Evolutionary conservation across 1,284 basidiomycete species (phyloP).

Genomic region (Naganishia liquefaciens): DNA sequence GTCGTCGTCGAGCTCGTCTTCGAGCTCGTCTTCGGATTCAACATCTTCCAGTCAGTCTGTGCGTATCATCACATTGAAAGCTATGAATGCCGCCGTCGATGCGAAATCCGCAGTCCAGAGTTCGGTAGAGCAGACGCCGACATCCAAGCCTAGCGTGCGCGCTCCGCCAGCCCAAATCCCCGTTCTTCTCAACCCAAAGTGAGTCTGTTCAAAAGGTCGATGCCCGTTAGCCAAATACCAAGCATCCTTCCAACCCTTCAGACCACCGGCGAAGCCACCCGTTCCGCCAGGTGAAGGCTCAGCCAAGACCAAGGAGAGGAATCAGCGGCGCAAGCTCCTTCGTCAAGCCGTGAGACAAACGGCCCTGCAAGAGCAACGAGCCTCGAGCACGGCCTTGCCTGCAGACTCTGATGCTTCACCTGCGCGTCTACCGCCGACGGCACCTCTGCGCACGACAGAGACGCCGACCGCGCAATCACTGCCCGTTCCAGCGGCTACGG

Average conservation of each 20-base stretch:
- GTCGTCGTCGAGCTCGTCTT: conserved; percentile 35
- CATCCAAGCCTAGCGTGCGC: neutral
- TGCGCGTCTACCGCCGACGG: neutral
- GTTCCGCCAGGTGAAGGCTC: conserved; percentile 49
- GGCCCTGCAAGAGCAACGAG: conserved; percentile 16
- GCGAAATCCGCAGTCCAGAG: neutral
- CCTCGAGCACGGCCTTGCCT: neutral
- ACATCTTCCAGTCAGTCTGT: conserved; percentile 29
- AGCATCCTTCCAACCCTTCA: neutral
- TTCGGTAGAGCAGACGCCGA: neutral
- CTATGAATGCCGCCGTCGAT: neutral
- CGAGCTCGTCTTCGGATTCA: conserved; percentile 15
- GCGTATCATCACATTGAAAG: conserved; percentile 10
- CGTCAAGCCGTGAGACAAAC: conserved; percentile 37
- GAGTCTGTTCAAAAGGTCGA: neutral
- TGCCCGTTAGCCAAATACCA: neutral
- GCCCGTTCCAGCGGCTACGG: conserved; percentile 38
- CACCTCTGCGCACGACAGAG: conserved; percentile 8
- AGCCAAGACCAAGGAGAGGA: conserved; percentile 46
- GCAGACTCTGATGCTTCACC: conserved; percentile 1
- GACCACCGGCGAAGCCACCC: conserved; percentile 9
- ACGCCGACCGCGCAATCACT: conserved; percentile 25
- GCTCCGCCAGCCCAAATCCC: conserved; percentile 6
- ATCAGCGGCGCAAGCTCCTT: conserved; percentile 40
- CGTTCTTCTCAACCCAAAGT: conserved; percentile 21